Percentiles rank a stretch among this genome's conserved stretches.
Evolutionary conservation across 1,284 basidiomycete genomes (phyloP).

Genomic region (Marasmius oreades): DNA sequence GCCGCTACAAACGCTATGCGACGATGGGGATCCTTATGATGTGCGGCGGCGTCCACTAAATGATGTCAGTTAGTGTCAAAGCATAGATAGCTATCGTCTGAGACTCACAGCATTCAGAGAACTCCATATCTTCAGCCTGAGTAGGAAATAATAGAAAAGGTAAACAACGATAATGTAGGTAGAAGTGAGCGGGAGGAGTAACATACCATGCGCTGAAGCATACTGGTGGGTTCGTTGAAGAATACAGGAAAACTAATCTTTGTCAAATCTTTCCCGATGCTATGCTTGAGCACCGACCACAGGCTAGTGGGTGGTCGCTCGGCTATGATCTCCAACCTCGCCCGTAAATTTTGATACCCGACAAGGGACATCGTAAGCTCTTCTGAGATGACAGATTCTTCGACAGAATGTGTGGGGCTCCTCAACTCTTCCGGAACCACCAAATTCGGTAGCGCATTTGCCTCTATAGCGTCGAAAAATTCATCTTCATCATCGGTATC

Average conservation of each 20-base stretch:
- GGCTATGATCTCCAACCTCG: conserved; percentile 69
- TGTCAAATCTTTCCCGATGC: conserved; percentile 96
- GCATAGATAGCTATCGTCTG: neutral
- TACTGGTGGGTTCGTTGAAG: conserved; percentile 96
- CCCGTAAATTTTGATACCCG: conserved; percentile 72
- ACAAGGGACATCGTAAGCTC: conserved; percentile 42
- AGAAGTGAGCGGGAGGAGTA: neutral
- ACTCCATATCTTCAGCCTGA: conserved; percentile 93
- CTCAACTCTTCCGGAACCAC: conserved; percentile 62
- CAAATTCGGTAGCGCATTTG: conserved; percentile 73
- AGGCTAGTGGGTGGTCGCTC: conserved; percentile 88
- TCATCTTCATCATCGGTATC: conserved; percentile 93
- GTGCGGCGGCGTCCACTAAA: conserved; percentile 80
- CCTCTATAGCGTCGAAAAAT: conserved; percentile 96
- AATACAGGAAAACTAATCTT: conserved; percentile 95
- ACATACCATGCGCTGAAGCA: conserved; percentile 82
- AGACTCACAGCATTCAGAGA: conserved; percentile 85
- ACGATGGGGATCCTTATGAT: conserved; percentile 74
- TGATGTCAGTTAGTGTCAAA: neutral
- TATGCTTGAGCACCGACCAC: conserved; percentile 95
- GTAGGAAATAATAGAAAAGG: conserved; percentile 4
- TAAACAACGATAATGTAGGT: conserved; percentile 9
- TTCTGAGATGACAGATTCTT: conserved; percentile 19
- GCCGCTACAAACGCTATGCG: conserved; percentile 93
- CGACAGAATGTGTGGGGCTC: conserved; percentile 25